Percentiles rank a stretch among this genome's conserved stretches.
Conservation (phyloP, 2,329 filamentous ascomycete species). For the Fusarium sp. region DNA sequence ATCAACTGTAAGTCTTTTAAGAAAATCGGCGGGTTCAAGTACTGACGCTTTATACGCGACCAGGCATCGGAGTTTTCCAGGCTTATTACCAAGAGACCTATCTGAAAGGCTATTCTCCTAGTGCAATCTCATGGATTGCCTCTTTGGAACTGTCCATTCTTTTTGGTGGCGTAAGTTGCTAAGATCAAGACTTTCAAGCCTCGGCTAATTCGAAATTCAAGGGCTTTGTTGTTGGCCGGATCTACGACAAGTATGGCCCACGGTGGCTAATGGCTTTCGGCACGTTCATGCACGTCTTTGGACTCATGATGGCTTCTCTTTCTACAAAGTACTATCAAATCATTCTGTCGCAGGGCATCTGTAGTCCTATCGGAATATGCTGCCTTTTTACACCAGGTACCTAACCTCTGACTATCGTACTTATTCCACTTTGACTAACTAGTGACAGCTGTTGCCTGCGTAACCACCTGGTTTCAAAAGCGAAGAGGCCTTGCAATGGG, state of each 20-base stretch:
- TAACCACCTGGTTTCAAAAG: constrained; percentile 46
- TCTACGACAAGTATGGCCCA: constrained; percentile 73
- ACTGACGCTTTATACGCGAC: background rate
- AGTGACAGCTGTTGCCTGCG: constrained; percentile 2
- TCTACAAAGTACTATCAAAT: constrained; percentile 54
- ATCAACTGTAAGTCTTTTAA: background rate
- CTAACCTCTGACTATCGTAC: fast-evolving
- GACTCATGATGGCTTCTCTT: constrained; percentile 71
- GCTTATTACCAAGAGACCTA: background rate
- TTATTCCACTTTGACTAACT: background rate
- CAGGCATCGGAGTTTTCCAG: background rate
- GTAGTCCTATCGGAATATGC: constrained; percentile 48
- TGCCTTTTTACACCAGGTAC: constrained; percentile 47
- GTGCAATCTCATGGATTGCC: constrained; percentile 1
- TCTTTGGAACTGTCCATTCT: background rate
- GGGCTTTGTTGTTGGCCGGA: constrained; percentile 69
- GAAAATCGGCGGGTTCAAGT: no score
- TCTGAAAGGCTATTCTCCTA: background rate
- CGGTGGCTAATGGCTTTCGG: constrained; percentile 64
- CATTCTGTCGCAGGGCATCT: constrained; percentile 53
- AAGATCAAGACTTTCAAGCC: no score
- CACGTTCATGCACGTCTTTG: constrained; percentile 67
- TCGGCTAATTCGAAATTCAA: constrained; percentile 14
- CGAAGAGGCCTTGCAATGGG: constrained; percentile 50
- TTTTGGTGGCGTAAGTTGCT: background rate